Evolutionary conservation across 106 monocot species (phyloP).

Genomic region (Dioscorea zingiberensis): DNA sequence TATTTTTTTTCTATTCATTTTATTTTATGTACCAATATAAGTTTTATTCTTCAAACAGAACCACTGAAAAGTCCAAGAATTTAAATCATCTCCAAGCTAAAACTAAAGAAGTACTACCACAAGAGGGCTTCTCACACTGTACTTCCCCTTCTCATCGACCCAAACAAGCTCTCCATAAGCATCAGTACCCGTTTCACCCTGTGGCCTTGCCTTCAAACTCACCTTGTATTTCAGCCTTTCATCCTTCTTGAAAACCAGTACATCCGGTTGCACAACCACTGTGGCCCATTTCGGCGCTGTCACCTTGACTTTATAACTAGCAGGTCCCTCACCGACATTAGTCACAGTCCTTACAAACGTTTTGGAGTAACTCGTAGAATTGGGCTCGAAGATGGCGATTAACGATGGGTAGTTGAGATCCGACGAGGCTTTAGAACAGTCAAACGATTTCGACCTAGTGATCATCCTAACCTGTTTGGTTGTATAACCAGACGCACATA

Average conservation of each 20-base stretch:
- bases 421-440: conserved; percentile 15
- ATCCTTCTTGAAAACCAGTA: conserved; percentile 36
- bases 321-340: conserved; percentile 42
- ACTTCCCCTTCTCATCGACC: conserved; percentile 22
- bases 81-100: too few species aligned
- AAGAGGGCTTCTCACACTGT: conserved; percentile 41
- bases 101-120: conserved; percentile 4
- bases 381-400: conserved; percentile 24
- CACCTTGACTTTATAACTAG: conserved; percentile 27
- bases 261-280: conserved; percentile 35
- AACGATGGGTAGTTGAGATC: conserved; percentile 46
- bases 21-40: too few species aligned
- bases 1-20: too few species aligned
- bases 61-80: too few species aligned
- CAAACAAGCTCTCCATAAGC: conserved; percentile 25
- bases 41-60: too few species aligned
- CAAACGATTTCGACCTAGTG: background rate
- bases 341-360: conserved; percentile 53
- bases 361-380: background rate
- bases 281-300: conserved; percentile 22
- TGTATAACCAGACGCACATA: conserved; percentile 31
- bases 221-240: conserved; percentile 47
- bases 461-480: conserved; percentile 5
- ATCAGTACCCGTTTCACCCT: conserved; percentile 5
- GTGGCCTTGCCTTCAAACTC: conserved; percentile 19